These are phyloP conservation scores for Arachnomyces sp. DNA, from an alignment of 2,329 filamentous ascomycete genomes.

Conservation along the genomic window DNA sequence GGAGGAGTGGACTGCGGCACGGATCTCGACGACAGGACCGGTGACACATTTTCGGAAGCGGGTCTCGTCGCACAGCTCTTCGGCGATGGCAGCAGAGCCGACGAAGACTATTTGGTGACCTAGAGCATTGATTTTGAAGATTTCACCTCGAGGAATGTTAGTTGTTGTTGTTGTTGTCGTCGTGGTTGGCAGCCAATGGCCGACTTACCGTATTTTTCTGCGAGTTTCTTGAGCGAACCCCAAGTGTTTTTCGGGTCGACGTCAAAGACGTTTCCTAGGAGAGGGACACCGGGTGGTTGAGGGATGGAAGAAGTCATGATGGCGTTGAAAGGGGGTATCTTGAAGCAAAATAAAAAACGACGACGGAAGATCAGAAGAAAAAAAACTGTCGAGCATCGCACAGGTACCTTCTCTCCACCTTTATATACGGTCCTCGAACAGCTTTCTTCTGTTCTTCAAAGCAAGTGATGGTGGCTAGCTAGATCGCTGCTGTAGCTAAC, in stretches of 20 bases:
- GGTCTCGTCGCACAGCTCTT: slow-evolving; percentile 60
- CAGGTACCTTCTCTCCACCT: too few relatives aligned
- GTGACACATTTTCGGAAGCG: slow-evolving; percentile 52
- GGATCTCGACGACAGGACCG: slow-evolving; percentile 46
- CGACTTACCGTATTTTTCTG: slow-evolving; percentile 40
- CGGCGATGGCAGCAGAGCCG: slow-evolving; percentile 48
- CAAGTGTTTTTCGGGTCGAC: slow-evolving; percentile 44
- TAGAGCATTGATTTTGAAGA: slow-evolving; percentile 50
- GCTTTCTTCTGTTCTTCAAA: too few relatives aligned
- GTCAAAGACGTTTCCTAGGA: slow-evolving; percentile 48
- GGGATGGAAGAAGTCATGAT: slow-evolving; percentile 44
- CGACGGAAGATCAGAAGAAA: too few relatives aligned
- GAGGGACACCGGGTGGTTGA: slow-evolving; percentile 42
- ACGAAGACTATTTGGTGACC: slow-evolving; percentile 43
- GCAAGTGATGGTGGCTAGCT: too few relatives aligned
- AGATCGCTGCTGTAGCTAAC: too few relatives aligned
- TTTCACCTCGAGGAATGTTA: slow-evolving; percentile 40
- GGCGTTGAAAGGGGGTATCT: too few relatives aligned
- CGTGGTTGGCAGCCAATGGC: background rate
- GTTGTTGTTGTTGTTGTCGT: too few relatives aligned
- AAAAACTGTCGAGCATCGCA: too few relatives aligned
- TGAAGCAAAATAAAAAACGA: too few relatives aligned
- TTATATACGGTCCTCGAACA: too few relatives aligned
- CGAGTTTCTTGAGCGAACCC: slow-evolving; percentile 43
- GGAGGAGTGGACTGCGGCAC: slow-evolving; percentile 56